Evolutionary conservation across 2,329 filamentous ascomycete genomes (phyloP).

Genomic region (Xylaria sp.): DNA sequence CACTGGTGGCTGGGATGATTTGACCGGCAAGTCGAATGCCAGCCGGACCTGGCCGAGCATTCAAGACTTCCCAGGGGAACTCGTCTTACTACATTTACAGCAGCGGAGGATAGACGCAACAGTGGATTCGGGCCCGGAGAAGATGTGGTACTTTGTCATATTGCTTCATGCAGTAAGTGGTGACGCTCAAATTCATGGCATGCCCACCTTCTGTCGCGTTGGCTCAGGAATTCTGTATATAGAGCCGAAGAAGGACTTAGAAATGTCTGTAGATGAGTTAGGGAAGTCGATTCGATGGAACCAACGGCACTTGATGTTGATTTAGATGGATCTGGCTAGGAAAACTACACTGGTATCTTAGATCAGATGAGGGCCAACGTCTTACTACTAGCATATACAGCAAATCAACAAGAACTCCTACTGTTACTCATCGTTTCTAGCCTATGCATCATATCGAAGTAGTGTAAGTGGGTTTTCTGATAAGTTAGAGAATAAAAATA

Average conservation of each 20-base stretch:
- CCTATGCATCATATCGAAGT: no score
- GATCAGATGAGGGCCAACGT: no score
- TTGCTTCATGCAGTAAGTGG: background rate
- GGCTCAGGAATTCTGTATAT: constrained; percentile 1
- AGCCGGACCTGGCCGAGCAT: background rate
- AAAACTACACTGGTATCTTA: background rate
- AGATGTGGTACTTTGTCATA: background rate
- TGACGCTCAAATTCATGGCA: background rate
- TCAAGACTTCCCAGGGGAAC: background rate
- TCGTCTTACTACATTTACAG: background rate
- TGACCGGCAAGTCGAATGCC: background rate
- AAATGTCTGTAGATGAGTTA: background rate
- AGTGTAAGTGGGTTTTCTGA: no score
- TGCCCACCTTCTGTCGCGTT: background rate
- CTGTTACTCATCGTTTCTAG: no score
- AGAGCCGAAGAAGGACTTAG: background rate
- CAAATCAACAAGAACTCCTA: no score
- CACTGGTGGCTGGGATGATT: constrained; percentile 5
- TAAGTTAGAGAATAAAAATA: no score
- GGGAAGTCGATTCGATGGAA: background rate
- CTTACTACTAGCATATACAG: no score
- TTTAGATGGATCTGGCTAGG: background rate
- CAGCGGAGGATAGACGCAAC: background rate
- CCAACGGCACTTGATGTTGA: background rate
- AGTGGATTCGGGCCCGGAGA: background rate